Evolutionary conservation across 2,329 filamentous ascomycete species (phyloP).

Genomic region (Nigrospora osmanthi): DNA sequence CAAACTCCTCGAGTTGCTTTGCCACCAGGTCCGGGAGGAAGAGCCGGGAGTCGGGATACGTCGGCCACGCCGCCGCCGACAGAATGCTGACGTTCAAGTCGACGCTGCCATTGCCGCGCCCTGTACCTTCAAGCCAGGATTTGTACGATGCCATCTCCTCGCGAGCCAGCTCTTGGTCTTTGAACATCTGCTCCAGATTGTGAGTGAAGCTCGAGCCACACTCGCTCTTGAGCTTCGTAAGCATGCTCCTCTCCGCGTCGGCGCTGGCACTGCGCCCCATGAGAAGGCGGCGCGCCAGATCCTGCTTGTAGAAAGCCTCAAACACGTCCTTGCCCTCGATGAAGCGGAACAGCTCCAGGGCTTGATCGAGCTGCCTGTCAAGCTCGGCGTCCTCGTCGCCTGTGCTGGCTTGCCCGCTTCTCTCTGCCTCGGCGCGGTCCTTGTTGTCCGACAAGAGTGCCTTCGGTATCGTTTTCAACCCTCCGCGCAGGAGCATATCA

Average conservation of each 20-base stretch:
- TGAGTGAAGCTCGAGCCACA: conserved; percentile 93
- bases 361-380: conserved; percentile 85
- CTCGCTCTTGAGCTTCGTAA: conserved; percentile 83
- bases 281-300: conserved; percentile 79
- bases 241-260: conserved; percentile 93
- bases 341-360: conserved; percentile 90
- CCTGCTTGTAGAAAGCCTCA: conserved; percentile 98
- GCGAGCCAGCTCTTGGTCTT: conserved; percentile 86
- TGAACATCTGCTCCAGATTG: conserved; percentile 99
- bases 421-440: conserved; percentile 49
- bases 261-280: conserved; percentile 91
- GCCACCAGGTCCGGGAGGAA: conserved; percentile 70
- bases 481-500: conserved; percentile 79
- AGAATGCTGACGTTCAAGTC: conserved; percentile 84
- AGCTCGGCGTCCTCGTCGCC: conserved; percentile 89
- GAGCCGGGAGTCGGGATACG: conserved; percentile 68
- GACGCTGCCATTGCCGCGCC: conserved; percentile 40
- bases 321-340: conserved; percentile 97
- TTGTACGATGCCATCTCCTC: conserved; percentile 93
- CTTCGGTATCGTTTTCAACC: conserved; percentile 73
- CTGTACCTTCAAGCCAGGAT: conserved; percentile 47
- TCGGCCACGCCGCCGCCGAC: conserved; percentile 88
- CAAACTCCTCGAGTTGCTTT: conserved; percentile 72
- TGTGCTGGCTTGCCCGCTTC: conserved; percentile 56
- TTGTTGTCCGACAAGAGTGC: conserved; percentile 56